Percentiles rank a stretch among this genome's conserved stretches.
Conservation (phyloP, 2,329 filamentous ascomycete genomes). For the Capronia coronata region DNA sequence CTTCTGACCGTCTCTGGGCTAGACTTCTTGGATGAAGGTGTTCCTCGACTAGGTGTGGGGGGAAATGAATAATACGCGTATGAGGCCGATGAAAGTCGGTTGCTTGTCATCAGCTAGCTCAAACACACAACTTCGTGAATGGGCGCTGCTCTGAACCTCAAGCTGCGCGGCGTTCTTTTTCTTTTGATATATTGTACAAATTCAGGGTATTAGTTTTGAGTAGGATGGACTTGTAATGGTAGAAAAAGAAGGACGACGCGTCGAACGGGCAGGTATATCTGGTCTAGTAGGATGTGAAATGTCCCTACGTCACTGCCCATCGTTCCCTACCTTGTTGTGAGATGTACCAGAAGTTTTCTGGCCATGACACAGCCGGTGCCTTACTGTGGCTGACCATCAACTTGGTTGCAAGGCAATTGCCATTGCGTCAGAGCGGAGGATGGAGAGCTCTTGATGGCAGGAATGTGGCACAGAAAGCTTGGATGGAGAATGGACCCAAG, state of each 20-base stretch:
- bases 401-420: conserved; percentile 13
- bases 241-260: conserved; percentile 7
- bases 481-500: conserved; percentile 4
- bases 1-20: conserved; percentile 23
- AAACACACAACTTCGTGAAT: conserved; percentile 13
- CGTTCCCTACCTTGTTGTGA: conserved; percentile 7
- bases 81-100: conserved; percentile 27
- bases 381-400: conserved; percentile 24
- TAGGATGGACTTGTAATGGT: conserved; percentile 16
- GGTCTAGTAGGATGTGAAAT: conserved; percentile 10
- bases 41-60: conserved; percentile 23
- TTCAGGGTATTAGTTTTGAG: conserved; percentile 7
- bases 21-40: conserved; percentile 16
- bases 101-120: conserved; percentile 25
- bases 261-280: conserved; percentile 7
- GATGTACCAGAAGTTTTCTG: conserved; percentile 2
- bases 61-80: conserved; percentile 29
- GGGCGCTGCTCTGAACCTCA: conserved; percentile 8
- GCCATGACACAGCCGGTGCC: conserved; percentile 15
- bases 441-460: background rate
- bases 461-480: conserved; percentile 15
- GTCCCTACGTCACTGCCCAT: conserved; percentile 16
- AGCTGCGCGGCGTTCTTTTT: conserved; percentile 5
- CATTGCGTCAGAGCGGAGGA: conserved; percentile 17
- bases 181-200: conserved; percentile 2